Base-by-base conservation (phyloP, 805 yeast genomes). In the Wickerhamiella sorbophila region DNA sequence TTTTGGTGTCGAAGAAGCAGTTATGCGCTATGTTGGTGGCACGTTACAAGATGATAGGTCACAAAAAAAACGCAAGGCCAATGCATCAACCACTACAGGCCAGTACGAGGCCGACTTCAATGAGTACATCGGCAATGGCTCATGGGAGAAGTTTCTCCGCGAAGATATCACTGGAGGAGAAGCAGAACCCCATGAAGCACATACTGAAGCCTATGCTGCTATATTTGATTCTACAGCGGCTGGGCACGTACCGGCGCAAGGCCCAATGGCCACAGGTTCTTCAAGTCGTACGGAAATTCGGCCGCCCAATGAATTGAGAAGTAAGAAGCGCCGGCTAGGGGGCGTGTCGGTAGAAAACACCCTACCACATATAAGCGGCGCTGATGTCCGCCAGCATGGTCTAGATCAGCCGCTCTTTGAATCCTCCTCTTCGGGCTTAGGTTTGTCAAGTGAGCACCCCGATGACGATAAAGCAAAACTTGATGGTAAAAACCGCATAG, bases 1-100 rank as follows among this genome's bases (percentile, higher is more conserved):
- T 33, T 15, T 21, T 16, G 42, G 42, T 12, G 91, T 79, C 2
- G 91, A 79, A 52, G 91, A 81, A 15, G 91, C 86, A 0, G 86
- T 81, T 15, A 67, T 80, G 73, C 69, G 72, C 42, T 72, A 73
- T 50, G 88, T 79, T 12, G 84, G 80, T 16, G 80, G 78, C 5
- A 70, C 77, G 1, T 58, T 78, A 33, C 73, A 66, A 15, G 57
- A 61, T 38, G 52, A 59, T 48, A 19, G 22, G 12, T n/a, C 36
- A 5, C 21, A 36, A 36, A 24, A 22, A 12, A 18, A 20, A 16
- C 19, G 20, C 19, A 20, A 34, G n/a, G 21, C 12, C 9, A 17
- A 17, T 14, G 19, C 24, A 4, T 3, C 24, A 17, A 18, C 37
- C 2, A 5, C 24, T 8, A 34, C 15, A 14, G 37, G 37, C 26